Evolutionary conservation across 2,329 filamentous ascomycete genomes (phyloP).

Genomic region (Xenoacremonium recifei): DNA sequence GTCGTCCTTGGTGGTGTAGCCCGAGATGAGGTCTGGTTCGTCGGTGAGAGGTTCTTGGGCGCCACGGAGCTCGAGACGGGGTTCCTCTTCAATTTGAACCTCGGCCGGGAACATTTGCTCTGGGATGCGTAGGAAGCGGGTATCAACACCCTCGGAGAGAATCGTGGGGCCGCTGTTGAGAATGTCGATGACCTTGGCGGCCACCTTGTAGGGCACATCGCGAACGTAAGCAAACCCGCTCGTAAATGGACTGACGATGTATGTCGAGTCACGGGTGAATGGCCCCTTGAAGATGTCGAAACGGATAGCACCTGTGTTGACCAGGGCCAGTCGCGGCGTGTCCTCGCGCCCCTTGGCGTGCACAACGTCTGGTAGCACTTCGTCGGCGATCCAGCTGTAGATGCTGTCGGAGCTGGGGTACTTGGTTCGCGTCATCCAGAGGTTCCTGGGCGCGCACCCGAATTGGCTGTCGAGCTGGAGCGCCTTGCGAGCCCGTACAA

Average conservation of each 20-base stretch:
- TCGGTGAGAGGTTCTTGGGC: slow-evolving; percentile 25
- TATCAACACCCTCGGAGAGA: slow-evolving; percentile 38
- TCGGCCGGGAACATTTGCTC: slow-evolving; percentile 36
- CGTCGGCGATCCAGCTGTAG: slow-evolving; percentile 74
- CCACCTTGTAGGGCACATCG: slow-evolving; percentile 76
- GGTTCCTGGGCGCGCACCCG: slow-evolving; percentile 78
- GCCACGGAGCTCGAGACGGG: slow-evolving; percentile 31
- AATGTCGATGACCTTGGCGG: slow-evolving; percentile 63
- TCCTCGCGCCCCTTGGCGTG: slow-evolving; percentile 56
- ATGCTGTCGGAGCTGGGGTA: slow-evolving; percentile 75
- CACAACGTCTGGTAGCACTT: slow-evolving; percentile 70
- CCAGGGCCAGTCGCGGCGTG: slow-evolving; percentile 67
- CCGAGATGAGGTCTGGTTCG: slow-evolving; percentile 52
- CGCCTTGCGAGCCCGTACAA: slow-evolving; percentile 65
- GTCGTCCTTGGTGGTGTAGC: slow-evolving; percentile 90
- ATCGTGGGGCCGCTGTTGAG: slow-evolving; percentile 57
- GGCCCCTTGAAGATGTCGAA: slow-evolving; percentile 94
- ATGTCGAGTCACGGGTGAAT: slow-evolving; percentile 86
- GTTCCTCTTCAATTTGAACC: slow-evolving; percentile 19
- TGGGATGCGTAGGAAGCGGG: slow-evolving; percentile 49
- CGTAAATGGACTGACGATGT: slow-evolving; percentile 82
- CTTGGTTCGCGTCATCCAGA: slow-evolving; percentile 78
- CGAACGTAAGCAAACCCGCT: slow-evolving; percentile 75
- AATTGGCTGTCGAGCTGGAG: slow-evolving; percentile 71
- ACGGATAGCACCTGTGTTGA: slow-evolving; percentile 88